phyloP scores from a whole-genome alignment of 2,329 filamentous ascomycete species.

The Malbranchea zuffiana region DNA sequence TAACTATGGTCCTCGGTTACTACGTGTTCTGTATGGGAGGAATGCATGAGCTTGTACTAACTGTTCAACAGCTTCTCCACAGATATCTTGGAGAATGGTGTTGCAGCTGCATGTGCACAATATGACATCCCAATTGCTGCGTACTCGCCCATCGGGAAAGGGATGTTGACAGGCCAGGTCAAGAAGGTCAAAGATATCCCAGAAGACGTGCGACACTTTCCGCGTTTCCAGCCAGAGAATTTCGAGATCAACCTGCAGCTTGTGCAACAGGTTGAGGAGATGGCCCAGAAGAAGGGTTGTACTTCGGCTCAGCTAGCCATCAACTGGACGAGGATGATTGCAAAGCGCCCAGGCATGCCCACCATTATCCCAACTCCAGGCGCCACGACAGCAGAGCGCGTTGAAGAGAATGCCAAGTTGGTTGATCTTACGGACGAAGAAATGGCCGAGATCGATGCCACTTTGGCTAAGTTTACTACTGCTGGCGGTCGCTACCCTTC shows the following conservation, averaged over 20 bases:
- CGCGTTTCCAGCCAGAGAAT: constrained; percentile 42
- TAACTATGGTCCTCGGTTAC: too few relatives aligned
- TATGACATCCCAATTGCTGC: constrained; percentile 48
- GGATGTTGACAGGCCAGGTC: constrained; percentile 44
- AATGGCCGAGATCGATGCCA: too few relatives aligned
- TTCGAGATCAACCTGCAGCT: constrained; percentile 35
- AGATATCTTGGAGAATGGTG: constrained; percentile 49
- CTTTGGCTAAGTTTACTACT: too few relatives aligned
- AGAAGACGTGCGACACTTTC: constrained; percentile 33
- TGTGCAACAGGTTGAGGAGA: constrained; percentile 35
- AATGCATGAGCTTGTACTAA: too few relatives aligned
- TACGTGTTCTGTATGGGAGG: too few relatives aligned
- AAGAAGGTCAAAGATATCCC: constrained; percentile 38
- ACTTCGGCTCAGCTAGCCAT: constrained; percentile 40
- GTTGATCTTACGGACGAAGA: too few relatives aligned
- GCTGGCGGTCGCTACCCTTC: too few relatives aligned
- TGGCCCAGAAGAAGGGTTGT: constrained; percentile 37
- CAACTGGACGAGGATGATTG: constrained; percentile 42
- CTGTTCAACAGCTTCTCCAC: too few relatives aligned
- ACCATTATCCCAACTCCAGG: too few relatives aligned
- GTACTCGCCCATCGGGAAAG: constrained; percentile 50
- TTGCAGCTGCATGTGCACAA: constrained; percentile 46
- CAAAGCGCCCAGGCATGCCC: too few relatives aligned
- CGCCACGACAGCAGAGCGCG: too few relatives aligned
- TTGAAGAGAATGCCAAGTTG: too few relatives aligned